A percentile compares a stretch with the other conserved stretches of the same genome.
Evolutionary conservation across 306 rosid species (phyloP).

Genomic region (Senna siamea): DNA sequence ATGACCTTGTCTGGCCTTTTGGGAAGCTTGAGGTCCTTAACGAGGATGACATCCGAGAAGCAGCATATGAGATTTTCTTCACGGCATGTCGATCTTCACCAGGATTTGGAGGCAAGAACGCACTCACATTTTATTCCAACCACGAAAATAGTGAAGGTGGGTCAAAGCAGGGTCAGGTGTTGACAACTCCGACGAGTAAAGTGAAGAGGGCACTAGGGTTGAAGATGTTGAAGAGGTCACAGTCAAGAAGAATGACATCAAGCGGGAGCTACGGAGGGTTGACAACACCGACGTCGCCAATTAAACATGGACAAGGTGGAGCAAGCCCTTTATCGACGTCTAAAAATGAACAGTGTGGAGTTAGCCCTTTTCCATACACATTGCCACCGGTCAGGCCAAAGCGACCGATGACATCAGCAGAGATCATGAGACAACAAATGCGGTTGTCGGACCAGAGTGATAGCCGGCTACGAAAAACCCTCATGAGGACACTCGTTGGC

Average conservation of each 20-base stretch:
- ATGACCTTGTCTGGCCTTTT: conserved; percentile 42
- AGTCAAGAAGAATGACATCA: conserved; percentile 68
- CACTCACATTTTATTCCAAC: conserved; percentile 67
- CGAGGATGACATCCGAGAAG: conserved; percentile 33
- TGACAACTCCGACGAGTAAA: conserved; percentile 69
- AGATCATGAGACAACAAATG: conserved; percentile 98
- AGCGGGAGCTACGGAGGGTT: conserved; percentile 34
- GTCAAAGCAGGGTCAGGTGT: conserved; percentile 43
- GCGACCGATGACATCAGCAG: conserved; percentile 94
- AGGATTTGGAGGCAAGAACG: conserved; percentile 84
- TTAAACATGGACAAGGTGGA: background rate
- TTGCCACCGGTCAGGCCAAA: conserved; percentile 58
- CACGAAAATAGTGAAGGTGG: conserved; percentile 39
- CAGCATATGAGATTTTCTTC: conserved; percentile 57
- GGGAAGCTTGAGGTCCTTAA: conserved; percentile 16
- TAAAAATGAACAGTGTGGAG: no score
- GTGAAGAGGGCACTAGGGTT: conserved; percentile 78
- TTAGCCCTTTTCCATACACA: conserved; percentile 40
- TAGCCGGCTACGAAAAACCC: conserved; percentile 75
- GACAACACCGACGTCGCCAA: conserved; percentile 61
- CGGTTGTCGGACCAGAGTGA: conserved; percentile 87
- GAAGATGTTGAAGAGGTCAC: conserved; percentile 71
- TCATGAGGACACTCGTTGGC: conserved; percentile 91
- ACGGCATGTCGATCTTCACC: conserved; percentile 52
- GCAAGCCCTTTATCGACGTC: conserved; percentile 36